phyloP scores from a whole-genome alignment of 192 early-diverging fungal species.

The Entomortierella lignicola region DNA sequence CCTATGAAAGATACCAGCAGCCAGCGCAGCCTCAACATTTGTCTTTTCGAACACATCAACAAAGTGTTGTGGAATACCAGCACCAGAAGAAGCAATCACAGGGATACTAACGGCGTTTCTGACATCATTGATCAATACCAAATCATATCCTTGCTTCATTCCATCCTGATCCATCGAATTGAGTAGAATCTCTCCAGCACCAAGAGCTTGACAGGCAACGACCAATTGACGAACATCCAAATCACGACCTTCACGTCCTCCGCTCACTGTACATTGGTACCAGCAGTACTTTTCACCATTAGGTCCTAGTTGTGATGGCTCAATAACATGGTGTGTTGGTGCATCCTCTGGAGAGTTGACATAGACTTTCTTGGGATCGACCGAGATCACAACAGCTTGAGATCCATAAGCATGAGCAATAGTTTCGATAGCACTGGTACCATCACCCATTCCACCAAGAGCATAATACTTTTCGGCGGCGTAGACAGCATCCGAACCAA shows the following conservation, averaged over 20 bases:
- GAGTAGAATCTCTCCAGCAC: slow-evolving; percentile 96
- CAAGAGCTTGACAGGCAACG: slow-evolving; percentile 86
- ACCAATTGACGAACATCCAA: slow-evolving; percentile 94
- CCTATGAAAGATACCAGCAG: slow-evolving; percentile 99
- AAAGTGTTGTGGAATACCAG: slow-evolving; percentile 91
- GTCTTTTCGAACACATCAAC: slow-evolving; percentile 86
- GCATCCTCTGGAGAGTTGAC: slow-evolving; percentile 81
- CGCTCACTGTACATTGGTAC: slow-evolving; percentile 99
- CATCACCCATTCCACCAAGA: slow-evolving; percentile 64
- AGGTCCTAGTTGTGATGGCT: slow-evolving; percentile 83
- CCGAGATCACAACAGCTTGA: slow-evolving; percentile 98
- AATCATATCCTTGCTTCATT: slow-evolving; percentile 96
- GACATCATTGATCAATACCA: slow-evolving; percentile 84
- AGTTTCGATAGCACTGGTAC: slow-evolving; percentile 92
- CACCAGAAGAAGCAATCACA: slow-evolving; percentile 98
- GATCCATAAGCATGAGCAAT: slow-evolving; percentile 95
- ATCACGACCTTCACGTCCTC: slow-evolving; percentile 95
- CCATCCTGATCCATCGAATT: slow-evolving; percentile 99
- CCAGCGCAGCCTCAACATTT: slow-evolving; percentile 94
- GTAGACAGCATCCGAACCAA: slow-evolving; percentile 99
- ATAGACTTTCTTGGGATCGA: slow-evolving; percentile 96
- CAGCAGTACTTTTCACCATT: slow-evolving; percentile 94
- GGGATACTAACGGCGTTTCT: slow-evolving; percentile 89
- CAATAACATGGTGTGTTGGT: slow-evolving; percentile 79
- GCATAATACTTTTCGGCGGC: slow-evolving; percentile 88